Evolutionary conservation across 2,329 filamentous ascomycete genomes (phyloP).

Genomic region (Neopestalotiopsis sp.): DNA sequence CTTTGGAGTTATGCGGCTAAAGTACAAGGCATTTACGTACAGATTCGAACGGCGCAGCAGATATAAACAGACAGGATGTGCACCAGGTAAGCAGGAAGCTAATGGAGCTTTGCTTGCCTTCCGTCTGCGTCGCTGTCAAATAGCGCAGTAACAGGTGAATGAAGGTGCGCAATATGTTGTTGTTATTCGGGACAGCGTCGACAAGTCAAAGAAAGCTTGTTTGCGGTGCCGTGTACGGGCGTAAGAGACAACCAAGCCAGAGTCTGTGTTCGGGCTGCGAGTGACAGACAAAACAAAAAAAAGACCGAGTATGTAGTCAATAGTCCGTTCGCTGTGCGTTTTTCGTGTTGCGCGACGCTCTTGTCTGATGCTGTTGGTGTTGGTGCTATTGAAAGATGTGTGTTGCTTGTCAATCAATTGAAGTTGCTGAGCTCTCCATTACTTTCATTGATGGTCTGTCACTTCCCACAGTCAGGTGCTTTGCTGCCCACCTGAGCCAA

Average conservation of each 20-base stretch:
- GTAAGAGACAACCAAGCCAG: background rate
- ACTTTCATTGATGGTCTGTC: background rate
- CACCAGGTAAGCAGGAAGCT: background rate
- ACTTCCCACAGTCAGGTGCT: background rate
- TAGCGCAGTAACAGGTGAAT: background rate
- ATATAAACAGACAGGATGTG: background rate
- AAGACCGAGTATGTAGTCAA: background rate
- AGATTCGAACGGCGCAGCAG: background rate
- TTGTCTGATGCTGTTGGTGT: too few relatives aligned
- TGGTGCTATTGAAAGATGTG: too few relatives aligned
- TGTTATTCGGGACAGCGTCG: background rate
- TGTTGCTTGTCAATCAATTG: background rate
- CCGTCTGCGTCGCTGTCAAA: background rate
- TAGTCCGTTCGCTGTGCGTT: too few relatives aligned
- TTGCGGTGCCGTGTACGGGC: background rate
- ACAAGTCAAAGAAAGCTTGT: slow-evolving; percentile 1
- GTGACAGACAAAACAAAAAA: background rate
- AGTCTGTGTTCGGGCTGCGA: background rate
- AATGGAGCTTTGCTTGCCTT: background rate
- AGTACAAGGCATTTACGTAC: slow-evolving; percentile 9
- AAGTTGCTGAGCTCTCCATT: background rate
- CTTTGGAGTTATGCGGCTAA: slow-evolving; percentile 6
- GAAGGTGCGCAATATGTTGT: background rate
- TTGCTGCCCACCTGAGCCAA: background rate
- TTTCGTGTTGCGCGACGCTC: too few relatives aligned